phyloP scores from a whole-genome alignment of 768 basidiomycete genomes.

The Collybiopsis luxurians region DNA sequence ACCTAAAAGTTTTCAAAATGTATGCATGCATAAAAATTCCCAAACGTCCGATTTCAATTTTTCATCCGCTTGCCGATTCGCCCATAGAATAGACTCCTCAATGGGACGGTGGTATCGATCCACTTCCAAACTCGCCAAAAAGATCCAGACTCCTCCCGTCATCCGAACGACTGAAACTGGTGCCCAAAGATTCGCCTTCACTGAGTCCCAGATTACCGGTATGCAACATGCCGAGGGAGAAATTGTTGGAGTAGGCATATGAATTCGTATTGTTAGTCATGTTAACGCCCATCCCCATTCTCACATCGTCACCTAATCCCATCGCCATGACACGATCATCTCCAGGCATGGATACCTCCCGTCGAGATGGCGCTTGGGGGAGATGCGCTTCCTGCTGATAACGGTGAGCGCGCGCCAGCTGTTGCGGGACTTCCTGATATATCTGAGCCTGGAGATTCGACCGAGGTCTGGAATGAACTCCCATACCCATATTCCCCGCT shows the following conservation, averaged over 20 bases:
- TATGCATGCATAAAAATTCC: too few species aligned
- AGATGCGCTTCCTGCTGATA: conserved; percentile 3
- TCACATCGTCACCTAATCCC: not conserved
- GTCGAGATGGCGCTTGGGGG: not conserved
- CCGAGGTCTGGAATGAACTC: not conserved
- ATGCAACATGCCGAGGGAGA: not conserved
- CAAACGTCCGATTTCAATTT: too few species aligned
- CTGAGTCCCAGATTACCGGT: not conserved
- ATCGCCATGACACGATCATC: not conserved
- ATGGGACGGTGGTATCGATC: too few species aligned
- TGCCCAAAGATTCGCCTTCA: not conserved
- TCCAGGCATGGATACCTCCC: not conserved
- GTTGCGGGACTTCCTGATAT: not conserved
- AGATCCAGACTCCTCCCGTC: not conserved
- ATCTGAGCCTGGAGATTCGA: not conserved
- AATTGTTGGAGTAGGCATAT: not conserved
- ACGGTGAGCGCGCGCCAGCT: not conserved
- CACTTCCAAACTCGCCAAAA: too few species aligned
- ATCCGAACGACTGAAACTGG: not conserved
- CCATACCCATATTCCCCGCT: not conserved
- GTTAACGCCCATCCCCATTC: not conserved
- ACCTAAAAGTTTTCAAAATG: too few species aligned
- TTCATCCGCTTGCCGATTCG: too few species aligned
- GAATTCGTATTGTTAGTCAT: not conserved
- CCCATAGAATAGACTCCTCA: too few species aligned